These are phyloP conservation scores for Bonnemaisonia californica DNA, from an alignment of 31 red algal genomes.

Conservation along the genomic window DNA sequence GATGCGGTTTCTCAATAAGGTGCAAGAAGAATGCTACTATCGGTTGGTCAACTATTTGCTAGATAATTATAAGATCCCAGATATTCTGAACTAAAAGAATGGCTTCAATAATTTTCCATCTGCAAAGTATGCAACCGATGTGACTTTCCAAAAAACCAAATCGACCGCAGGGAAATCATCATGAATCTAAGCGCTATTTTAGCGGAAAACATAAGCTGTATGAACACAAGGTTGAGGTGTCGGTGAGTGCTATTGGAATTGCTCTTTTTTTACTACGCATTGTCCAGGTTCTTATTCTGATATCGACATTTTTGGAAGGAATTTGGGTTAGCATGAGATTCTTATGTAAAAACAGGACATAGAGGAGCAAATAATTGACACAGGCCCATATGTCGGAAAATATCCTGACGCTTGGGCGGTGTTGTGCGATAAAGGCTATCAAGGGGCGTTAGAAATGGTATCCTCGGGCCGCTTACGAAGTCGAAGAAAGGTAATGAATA, in stretches of 20 bases:
- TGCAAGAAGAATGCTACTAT: conserved; percentile 1
- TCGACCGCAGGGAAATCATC: neutral
- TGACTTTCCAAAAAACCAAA: conserved; percentile 1
- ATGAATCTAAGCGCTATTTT: conserved; percentile 7
- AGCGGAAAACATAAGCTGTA: conserved; percentile 20
- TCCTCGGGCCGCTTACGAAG: too few relatives aligned
- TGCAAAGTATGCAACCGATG: conserved; percentile 12
- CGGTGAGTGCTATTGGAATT: conserved; percentile 3
- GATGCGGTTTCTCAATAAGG: neutral
- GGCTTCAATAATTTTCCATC: conserved; percentile 3
- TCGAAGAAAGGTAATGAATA: too few relatives aligned
- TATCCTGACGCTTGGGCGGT: neutral
- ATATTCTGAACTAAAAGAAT: neutral
- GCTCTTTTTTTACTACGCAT: neutral
- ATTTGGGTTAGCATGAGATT: neutral
- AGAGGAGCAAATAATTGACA: neutral
- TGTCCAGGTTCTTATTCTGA: conserved; percentile 9
- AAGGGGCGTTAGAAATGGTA: too few relatives aligned
- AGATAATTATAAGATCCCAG: neutral
- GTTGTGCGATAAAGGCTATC: neutral
- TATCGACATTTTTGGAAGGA: neutral
- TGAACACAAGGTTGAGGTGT: conserved; percentile 18
- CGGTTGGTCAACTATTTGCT: neutral
- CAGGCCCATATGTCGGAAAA: neutral
- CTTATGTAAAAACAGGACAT: neutral